phyloP scores from a whole-genome alignment of 1,284 basidiomycete genomes.

The Tilletia indica region DNA sequence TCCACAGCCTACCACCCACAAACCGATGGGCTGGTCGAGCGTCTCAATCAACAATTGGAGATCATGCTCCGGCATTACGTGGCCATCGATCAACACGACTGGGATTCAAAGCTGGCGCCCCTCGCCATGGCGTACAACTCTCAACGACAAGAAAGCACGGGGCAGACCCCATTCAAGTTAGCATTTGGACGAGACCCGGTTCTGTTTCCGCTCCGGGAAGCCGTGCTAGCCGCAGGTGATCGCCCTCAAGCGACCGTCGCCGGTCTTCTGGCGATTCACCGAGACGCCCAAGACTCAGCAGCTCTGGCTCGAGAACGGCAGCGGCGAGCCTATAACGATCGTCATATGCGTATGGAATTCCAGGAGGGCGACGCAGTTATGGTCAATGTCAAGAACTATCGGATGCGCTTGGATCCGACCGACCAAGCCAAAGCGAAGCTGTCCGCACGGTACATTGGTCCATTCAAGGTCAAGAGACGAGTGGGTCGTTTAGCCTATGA shows the following conservation, averaged over 20 bases:
- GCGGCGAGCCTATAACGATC: background rate
- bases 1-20: constrained; percentile 14
- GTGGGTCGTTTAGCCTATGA: background rate
- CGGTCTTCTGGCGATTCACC: background rate
- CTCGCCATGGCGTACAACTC: constrained; percentile 62
- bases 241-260: background rate
- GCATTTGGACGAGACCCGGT: constrained; percentile 44
- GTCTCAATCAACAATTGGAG: constrained; percentile 36
- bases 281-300: background rate
- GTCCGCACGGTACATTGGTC: constrained; percentile 17
- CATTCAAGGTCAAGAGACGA: background rate
- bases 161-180: constrained; percentile 58
- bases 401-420: background rate
- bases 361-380: background rate
- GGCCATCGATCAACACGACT: constrained; percentile 59
- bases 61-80: constrained; percentile 56
- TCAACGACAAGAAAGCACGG: constrained; percentile 45
- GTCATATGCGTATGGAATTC: background rate
- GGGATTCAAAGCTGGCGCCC: constrained; percentile 59
- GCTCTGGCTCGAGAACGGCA: background rate
- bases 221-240: background rate
- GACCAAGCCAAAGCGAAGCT: background rate
- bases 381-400: background rate
- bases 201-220: background rate
- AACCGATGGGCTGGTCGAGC: constrained; percentile 57